Base-by-base conservation (phyloP, 2,329 filamentous ascomycete species). In the Ciborinia camelliae region DNA sequence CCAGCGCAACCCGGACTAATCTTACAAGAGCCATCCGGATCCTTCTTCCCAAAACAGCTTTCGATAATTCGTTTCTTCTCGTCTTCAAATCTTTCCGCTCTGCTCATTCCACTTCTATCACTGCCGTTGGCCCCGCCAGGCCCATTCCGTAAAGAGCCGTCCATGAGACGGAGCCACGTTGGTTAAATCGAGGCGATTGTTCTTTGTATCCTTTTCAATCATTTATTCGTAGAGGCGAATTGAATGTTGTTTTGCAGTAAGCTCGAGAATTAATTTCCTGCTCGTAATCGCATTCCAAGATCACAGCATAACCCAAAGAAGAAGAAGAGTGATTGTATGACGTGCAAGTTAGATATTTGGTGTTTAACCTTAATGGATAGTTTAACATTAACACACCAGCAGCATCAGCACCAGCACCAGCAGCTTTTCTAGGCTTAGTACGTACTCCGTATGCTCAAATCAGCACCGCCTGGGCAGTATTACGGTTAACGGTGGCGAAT, bases 1-100 rank as follows among this genome's bases (percentile, higher is more conserved):
- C 58, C n/a, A 54, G 45, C 55, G 51, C 41, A 32, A 52, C 50
- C 41, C n/a, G 26, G 53, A 51, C 45, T 62, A 47, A 37, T 68
- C 67, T 70, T 84, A 96, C 92, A 82, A 66, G 91, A 89, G 70
- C 93, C 93, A 78, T 96, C 91, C 50, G 86, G 83, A 75, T 98
- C 95, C 73, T 88, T 89, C 81, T 96, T 97, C 77, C 82, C 85
- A 81, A 98, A 99, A 80, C 93, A 97, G 78, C 91, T 97, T 68
- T 96, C 90, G 69, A 96, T 89, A 73, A 99, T 97, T 76, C 95
- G 87, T 76, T 86, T 85, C 82, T 97, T 97, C 82, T 99, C 95
- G 75, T 98, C 92, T 77, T 99, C 95, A 77, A 98, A 99, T 73
- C 87, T 86, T 80, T 97, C 92, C 63, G 94, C 94, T 47, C 73